Conservation (phyloP, 768 basidiomycete species). For the Dictyophora rubrovolvata region DNA sequence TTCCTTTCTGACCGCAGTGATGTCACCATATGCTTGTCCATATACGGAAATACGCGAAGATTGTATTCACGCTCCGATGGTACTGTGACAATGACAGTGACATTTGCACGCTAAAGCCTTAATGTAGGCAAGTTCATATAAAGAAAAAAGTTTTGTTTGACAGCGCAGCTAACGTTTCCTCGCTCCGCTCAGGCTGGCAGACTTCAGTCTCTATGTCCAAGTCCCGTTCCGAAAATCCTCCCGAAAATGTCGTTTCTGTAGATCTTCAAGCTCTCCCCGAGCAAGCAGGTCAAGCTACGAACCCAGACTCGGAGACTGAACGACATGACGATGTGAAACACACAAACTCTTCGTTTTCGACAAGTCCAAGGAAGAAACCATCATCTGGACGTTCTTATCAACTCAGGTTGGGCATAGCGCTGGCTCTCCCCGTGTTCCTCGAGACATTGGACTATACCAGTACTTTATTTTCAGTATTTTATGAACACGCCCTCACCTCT, state of each 20-base stretch:
- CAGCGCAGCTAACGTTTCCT: not conserved
- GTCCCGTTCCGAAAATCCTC: not conserved
- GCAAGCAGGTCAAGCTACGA: not conserved
- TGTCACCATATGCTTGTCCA: too few relatives aligned
- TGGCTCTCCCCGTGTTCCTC: slow-evolving; percentile 33
- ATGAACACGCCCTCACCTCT: too few relatives aligned
- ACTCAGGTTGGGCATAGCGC: slow-evolving; percentile 14
- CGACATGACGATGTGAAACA: not conserved
- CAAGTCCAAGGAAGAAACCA: not conserved
- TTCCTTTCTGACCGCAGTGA: too few relatives aligned
- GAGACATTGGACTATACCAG: slow-evolving; percentile 31
- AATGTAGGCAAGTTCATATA: not conserved
- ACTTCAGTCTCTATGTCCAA: not conserved
- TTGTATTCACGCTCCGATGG: too few relatives aligned
- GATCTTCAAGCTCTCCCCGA: not conserved
- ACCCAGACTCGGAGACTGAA: not conserved
- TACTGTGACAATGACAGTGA: too few relatives aligned
- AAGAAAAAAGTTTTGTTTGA: not conserved
- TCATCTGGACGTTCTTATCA: not conserved
- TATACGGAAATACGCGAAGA: too few relatives aligned
- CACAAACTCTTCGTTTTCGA: not conserved
- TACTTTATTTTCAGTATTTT: slow-evolving; percentile 4
- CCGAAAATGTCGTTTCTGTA: not conserved
- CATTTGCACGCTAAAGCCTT: too few relatives aligned
- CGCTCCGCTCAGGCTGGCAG: too few relatives aligned